A percentile compares a stretch with the other conserved stretches of the same genome.
Evolutionary conservation across 2,329 filamentous ascomycete genomes (phyloP).

Genomic region (Phaeosphaeriaceae sp.): DNA sequence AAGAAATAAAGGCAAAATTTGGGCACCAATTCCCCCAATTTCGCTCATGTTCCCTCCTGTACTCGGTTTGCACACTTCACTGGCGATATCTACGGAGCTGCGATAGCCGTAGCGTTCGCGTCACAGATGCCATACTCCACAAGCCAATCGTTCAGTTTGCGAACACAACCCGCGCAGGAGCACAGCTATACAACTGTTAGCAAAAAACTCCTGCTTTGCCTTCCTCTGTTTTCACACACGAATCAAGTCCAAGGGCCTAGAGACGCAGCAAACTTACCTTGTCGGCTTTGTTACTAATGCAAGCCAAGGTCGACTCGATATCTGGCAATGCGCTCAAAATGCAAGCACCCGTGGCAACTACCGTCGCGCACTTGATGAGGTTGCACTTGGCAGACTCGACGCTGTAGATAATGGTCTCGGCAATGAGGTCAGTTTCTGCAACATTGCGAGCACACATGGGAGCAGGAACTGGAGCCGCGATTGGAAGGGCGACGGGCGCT

Average conservation of each 20-base stretch:
- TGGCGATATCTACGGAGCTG: background rate
- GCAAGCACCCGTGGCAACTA: background rate
- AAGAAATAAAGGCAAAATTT: no score
- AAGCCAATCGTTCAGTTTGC: background rate
- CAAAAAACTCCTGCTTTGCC: background rate
- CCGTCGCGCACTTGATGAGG: background rate
- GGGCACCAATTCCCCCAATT: no score
- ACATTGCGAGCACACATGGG: background rate
- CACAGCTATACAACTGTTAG: background rate
- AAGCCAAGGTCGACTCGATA: background rate
- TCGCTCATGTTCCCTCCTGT: no score
- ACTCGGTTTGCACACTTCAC: no score
- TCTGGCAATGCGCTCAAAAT: background rate
- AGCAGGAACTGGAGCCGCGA: background rate
- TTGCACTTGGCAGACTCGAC: conserved; percentile 1
- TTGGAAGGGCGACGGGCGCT: background rate
- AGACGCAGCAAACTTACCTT: background rate
- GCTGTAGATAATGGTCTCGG: background rate
- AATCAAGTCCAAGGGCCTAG: background rate
- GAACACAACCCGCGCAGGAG: conserved; percentile 1
- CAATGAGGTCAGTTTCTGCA: background rate
- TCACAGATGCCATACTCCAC: background rate
- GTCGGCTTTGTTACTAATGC: background rate
- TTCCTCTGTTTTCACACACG: background rate
- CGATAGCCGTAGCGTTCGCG: background rate